Evolutionary conservation across 164 flowering plant genomes (phyloP), one percentile per base, ranked within the genome.

Genomic region (Liquidambar formosana): DNA sequence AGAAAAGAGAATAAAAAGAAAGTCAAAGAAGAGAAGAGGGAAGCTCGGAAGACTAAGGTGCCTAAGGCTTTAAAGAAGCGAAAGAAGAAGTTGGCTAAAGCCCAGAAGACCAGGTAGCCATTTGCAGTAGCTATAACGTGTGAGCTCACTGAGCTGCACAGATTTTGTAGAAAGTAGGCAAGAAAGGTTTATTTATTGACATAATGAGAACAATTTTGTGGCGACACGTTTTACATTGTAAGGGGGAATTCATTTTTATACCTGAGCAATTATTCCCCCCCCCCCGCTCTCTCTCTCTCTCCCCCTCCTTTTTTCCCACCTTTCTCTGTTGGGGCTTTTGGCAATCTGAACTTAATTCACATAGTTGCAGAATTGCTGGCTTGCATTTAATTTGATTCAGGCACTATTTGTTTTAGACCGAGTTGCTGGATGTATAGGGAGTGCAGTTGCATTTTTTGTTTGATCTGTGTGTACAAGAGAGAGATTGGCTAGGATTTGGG

Each of bases 1-100:
- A 81, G 98, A 59, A 96, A 96, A 68, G 97, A 91, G 82, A 83
- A 93, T 81, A 96, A 96, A 73, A 93, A 90, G 93, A 93, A 89
- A 67, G 98, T 91, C 8, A 96, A 92, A 77, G 99, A 93, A 76
- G 98, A 93, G 86, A 93, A 95, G 82, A 86, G 98, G 71, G 99
- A 96, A 67, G 82, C 96, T 61, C 76, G 99, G 33, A 91, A 90
- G 81, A 89, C 73, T 16, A 96, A 96, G 74, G 79, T 85, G 8
- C 97, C 98, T 0, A 96, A 96, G 73, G 93, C 99, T 57, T 79
- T 89, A 46, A 96, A 93, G 84, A 96, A 92, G 71, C 82, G 88
- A 62, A 91, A 89, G 87, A 88, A 96, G 77, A 96, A 96, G 83
- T 13, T 90, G 77, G 73, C 97, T 10, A 91, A 87, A 79, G 83